phyloP scores from a whole-genome alignment of 1,284 basidiomycete genomes.

The Pseudozyma hubeiensis region DNA sequence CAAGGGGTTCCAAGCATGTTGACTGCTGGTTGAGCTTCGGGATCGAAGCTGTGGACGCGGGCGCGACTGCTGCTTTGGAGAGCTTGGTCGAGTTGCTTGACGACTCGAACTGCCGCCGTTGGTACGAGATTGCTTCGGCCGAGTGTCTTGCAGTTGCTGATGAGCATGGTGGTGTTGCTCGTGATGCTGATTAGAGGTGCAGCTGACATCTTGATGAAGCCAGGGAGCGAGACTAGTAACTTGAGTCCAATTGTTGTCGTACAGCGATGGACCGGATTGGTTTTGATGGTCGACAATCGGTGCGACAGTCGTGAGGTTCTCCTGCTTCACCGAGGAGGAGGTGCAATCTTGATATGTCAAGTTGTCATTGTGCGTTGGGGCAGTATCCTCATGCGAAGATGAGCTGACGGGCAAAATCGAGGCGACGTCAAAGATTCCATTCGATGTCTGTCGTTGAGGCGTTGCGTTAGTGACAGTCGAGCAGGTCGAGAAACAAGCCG shows the following conservation, averaged over 20 bases:
- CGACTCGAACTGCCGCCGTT: neutral
- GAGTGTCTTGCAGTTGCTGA: neutral
- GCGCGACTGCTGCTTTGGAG: conserved; percentile 1
- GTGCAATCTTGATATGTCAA: no score
- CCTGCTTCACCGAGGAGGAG: no score
- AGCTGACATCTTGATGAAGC: conserved; percentile 3
- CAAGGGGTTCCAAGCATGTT: neutral
- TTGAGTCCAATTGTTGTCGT: conserved; percentile 2
- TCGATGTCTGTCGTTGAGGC: neutral
- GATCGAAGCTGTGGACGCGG: neutral
- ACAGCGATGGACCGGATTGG: neutral
- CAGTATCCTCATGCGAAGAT: neutral
- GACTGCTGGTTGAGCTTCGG: neutral
- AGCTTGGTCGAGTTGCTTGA: neutral
- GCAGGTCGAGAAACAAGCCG: neutral
- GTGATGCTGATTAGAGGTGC: neutral
- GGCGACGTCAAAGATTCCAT: no score
- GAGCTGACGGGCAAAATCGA: no score
- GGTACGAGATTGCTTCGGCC: neutral
- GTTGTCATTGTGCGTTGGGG: neutral
- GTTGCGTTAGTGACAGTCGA: neutral
- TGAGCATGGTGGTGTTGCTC: neutral
- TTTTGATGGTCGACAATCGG: neutral
- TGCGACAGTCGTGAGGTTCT: neutral
- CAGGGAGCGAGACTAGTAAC: neutral